A percentile compares a stretch with the other conserved stretches of the same genome.
Evolutionary conservation across 2,329 filamentous ascomycete genomes (phyloP).

Genomic region (Neopestalotiopsis clavispora): DNA sequence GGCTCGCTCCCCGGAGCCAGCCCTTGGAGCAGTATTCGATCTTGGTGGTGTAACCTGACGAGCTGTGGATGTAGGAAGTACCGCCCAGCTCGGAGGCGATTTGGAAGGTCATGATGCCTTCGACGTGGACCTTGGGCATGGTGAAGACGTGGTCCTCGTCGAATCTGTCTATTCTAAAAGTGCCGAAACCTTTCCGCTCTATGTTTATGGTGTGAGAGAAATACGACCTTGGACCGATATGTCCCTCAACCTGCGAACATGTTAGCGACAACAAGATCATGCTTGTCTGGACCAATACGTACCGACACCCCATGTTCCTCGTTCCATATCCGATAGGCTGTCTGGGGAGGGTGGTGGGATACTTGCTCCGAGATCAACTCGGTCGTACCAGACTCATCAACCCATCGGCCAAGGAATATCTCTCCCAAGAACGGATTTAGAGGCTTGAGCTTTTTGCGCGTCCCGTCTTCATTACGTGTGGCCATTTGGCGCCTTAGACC

Average conservation of each 20-base stretch:
- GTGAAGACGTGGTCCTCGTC: constrained; percentile 77
- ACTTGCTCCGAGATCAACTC: constrained; percentile 94
- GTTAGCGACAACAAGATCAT: constrained; percentile 13
- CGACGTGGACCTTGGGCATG: constrained; percentile 88
- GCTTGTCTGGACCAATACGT: constrained; percentile 5
- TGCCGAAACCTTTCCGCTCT: constrained; percentile 90
- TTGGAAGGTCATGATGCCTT: constrained; percentile 83
- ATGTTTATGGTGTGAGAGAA: constrained; percentile 94
- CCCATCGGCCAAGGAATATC: constrained; percentile 91
- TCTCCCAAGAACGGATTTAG: constrained; percentile 96
- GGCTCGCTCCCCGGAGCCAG: constrained; percentile 96
- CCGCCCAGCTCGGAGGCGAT: constrained; percentile 93
- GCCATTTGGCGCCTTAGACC: constrained; percentile 88
- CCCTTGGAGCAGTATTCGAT: constrained; percentile 94
- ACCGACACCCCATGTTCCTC: constrained; percentile 72
- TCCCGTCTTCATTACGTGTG: constrained; percentile 75
- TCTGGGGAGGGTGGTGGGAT: constrained; percentile 91
- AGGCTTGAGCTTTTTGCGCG: constrained; percentile 91
- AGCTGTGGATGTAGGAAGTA: constrained; percentile 83
- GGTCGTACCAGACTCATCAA: constrained; percentile 80
- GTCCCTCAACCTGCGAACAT: constrained; percentile 69
- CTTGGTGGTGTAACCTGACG: constrained; percentile 83
- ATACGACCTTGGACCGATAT: constrained; percentile 95
- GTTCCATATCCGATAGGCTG: constrained; percentile 92
- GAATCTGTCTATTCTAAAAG: constrained; percentile 66